Conservation (phyloP, 306 rosid species). For the Crotalaria pallida region DNA sequence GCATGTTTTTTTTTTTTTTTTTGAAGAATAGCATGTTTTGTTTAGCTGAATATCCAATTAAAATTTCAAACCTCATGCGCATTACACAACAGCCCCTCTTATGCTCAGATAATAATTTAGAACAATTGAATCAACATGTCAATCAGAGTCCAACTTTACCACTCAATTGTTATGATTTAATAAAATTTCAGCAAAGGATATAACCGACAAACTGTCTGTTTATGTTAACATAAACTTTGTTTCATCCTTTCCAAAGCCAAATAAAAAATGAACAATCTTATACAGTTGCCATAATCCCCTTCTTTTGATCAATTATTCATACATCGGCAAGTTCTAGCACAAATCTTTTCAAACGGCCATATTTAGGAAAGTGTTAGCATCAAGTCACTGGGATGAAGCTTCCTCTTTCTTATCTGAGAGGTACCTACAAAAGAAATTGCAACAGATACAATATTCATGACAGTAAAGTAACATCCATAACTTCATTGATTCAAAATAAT, state of each 20-base stretch:
- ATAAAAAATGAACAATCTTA: conserved; percentile 4
- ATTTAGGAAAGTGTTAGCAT: not conserved
- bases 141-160: not conserved
- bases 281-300: conserved; percentile 13
- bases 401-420: conserved; percentile 28
- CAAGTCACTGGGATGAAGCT: conserved; percentile 31
- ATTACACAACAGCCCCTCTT: too few species aligned
- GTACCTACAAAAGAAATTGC: conserved; percentile 20
- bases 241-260: not conserved
- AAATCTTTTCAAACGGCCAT: conserved; percentile 2
- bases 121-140: too few species aligned
- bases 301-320: conserved; percentile 21
- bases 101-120: not conserved
- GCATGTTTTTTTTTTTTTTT: not conserved
- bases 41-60: not conserved
- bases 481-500: not conserved
- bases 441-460: not conserved
- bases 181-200: not conserved
- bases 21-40: not conserved
- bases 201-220: not conserved
- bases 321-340: not conserved
- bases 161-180: not conserved
- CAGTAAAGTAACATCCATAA: not conserved
- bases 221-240: not conserved
- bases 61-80: not conserved